Conservation (phyloP, 1,284 basidiomycete species). For the Pseudozyma tsukubaensis region DNA sequence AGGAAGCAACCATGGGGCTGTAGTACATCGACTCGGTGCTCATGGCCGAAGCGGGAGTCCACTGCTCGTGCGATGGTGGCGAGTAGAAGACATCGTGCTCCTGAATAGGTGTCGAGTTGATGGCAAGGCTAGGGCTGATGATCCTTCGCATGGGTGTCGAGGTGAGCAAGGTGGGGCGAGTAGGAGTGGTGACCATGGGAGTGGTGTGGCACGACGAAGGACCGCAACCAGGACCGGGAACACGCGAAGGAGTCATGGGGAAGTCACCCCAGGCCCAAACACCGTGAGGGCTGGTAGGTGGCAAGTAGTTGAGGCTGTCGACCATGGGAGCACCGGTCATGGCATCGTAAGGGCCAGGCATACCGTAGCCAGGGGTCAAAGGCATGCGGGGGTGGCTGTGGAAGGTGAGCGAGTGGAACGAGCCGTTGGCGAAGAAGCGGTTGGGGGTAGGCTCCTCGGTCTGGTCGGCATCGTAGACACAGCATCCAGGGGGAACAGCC, state of each 20-base stretch:
- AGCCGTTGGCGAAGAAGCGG: slow-evolving; percentile 51
- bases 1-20: slow-evolving; percentile 45
- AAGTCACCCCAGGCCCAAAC: slow-evolving; percentile 51
- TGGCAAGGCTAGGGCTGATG: slow-evolving; percentile 51
- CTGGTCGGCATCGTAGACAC: slow-evolving; percentile 49
- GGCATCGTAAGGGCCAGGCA: slow-evolving; percentile 33
- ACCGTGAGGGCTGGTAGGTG: slow-evolving; percentile 47
- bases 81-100: slow-evolving; percentile 54
- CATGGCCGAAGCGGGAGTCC: slow-evolving; percentile 47
- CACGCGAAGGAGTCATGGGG: slow-evolving; percentile 48
- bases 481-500: slow-evolving; percentile 46
- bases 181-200: slow-evolving; percentile 42
- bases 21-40: slow-evolving; percentile 51
- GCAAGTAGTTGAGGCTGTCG: slow-evolving; percentile 47
- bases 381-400: slow-evolving; percentile 51
- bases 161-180: slow-evolving; percentile 34
- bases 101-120: slow-evolving; percentile 47
- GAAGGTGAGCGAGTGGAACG: slow-evolving; percentile 54
- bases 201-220: slow-evolving; percentile 40
- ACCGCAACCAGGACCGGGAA: slow-evolving; percentile 29
- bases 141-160: slow-evolving; percentile 52
- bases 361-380: slow-evolving; percentile 36
- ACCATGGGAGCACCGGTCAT: slow-evolving; percentile 33
- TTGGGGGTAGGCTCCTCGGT: slow-evolving; percentile 42
- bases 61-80: slow-evolving; percentile 43